Conservation (phyloP, 1,284 basidiomycete species). For the Spongiforma sp. region DNA sequence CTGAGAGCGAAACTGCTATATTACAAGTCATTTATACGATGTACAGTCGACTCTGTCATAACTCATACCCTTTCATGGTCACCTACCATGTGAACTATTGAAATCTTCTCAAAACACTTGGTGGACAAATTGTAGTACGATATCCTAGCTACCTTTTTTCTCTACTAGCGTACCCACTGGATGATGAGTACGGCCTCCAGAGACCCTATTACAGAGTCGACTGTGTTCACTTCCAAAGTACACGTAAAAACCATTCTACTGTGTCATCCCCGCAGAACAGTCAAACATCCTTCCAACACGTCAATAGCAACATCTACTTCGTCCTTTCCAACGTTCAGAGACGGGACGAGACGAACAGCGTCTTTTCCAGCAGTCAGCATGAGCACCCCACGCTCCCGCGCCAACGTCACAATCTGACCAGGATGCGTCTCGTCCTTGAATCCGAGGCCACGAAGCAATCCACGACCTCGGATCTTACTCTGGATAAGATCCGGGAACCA, state of each 20-base stretch:
- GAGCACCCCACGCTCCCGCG: conserved; percentile 90
- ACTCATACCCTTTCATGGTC: too few relatives aligned
- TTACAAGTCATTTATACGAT: too few relatives aligned
- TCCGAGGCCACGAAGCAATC: conserved; percentile 86
- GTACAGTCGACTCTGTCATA: too few relatives aligned
- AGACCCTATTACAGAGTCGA: too few relatives aligned
- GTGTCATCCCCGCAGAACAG: conserved; percentile 47
- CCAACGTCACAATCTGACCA: conserved; percentile 73
- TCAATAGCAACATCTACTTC: conserved; percentile 82
- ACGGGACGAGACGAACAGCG: conserved; percentile 85
- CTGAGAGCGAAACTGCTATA: conserved; percentile 13
- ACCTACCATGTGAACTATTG: too few relatives aligned
- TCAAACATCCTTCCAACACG: conserved; percentile 65
- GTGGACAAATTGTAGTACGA: too few relatives aligned
- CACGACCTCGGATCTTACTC: conserved; percentile 70
- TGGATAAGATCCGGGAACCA: conserved; percentile 80
- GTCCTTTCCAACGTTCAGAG: conserved; percentile 73
- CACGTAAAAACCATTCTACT: conserved; percentile 4
- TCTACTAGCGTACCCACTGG: too few relatives aligned
- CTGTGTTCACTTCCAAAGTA: conserved; percentile 26
- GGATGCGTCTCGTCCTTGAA: conserved; percentile 71
- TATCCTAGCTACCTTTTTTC: too few relatives aligned
- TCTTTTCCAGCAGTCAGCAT: conserved; percentile 73
- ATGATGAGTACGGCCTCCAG: too few relatives aligned
- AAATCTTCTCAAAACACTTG: too few relatives aligned